phyloP scores from a whole-genome alignment of 2,329 filamentous ascomycete genomes.

The Chaetothyriales sp. region DNA sequence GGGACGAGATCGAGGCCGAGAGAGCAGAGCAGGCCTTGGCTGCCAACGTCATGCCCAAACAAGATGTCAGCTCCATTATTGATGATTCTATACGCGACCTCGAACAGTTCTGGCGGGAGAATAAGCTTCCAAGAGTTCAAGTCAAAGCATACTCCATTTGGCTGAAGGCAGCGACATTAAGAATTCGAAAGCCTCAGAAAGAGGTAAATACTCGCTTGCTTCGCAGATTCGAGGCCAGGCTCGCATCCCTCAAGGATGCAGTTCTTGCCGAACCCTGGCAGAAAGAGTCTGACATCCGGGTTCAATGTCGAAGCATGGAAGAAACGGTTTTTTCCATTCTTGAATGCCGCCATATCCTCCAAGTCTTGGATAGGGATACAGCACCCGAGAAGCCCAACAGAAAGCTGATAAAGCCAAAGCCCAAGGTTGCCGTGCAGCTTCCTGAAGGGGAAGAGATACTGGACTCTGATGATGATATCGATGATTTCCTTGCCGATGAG shows the following conservation, averaged over 20 bases:
- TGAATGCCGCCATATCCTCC: slow-evolving; percentile 29
- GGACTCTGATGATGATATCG: slow-evolving; percentile 13
- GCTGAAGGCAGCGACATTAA: slow-evolving; percentile 36
- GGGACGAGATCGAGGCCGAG: slow-evolving; percentile 47
- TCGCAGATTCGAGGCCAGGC: slow-evolving; percentile 32
- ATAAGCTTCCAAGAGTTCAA: slow-evolving; percentile 41
- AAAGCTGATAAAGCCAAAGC: slow-evolving; percentile 1
- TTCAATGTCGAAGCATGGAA: slow-evolving; percentile 46
- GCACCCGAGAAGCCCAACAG: slow-evolving; percentile 18
- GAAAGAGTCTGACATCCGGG: slow-evolving; percentile 36
- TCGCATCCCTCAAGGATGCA: slow-evolving; percentile 40
- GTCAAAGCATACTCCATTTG: slow-evolving; percentile 47
- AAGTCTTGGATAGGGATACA: slow-evolving; percentile 24
- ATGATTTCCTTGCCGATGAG: slow-evolving; percentile 34
- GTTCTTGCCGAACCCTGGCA: slow-evolving; percentile 41
- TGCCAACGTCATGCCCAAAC: slow-evolving; percentile 14
- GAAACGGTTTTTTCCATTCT: slow-evolving; percentile 45
- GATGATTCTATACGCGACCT: slow-evolving; percentile 38
- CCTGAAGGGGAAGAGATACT: slow-evolving; percentile 35
- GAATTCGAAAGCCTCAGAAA: slow-evolving; percentile 30
- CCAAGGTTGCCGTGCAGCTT: background rate
- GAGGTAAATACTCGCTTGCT: slow-evolving; percentile 30
- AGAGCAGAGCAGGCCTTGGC: slow-evolving; percentile 23
- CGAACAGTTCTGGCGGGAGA: slow-evolving; percentile 41
- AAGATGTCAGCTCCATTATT: slow-evolving; percentile 39